Conservation (phyloP, 306 rosid genomes). For the Cucurbita pepo region DNA sequence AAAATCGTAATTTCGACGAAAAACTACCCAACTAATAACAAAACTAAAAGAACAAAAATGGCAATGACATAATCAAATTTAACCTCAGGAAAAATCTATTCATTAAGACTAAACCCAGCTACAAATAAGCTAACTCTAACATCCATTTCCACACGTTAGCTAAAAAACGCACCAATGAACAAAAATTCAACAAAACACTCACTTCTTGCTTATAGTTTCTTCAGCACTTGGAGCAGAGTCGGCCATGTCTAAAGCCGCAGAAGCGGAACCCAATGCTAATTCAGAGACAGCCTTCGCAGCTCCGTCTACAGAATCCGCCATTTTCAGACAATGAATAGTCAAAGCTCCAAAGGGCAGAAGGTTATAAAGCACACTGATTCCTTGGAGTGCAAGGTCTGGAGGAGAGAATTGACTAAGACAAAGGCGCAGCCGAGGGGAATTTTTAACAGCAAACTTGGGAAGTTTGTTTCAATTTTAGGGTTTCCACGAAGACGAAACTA, state of each 20-base stretch:
- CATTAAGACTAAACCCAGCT: not conserved
- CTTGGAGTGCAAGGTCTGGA: not conserved
- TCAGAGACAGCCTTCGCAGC: slow-evolving; percentile 13
- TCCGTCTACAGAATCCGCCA: slow-evolving; percentile 12
- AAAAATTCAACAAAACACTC: not conserved
- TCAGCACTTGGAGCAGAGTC: not conserved
- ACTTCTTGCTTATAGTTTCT: slow-evolving; percentile 34
- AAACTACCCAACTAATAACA: not conserved
- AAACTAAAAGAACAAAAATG: not conserved
- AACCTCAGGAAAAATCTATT: not conserved
- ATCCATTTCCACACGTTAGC: not conserved
- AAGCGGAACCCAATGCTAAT: slow-evolving; percentile 8
- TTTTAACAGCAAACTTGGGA: not conserved
- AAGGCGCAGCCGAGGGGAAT: not conserved
- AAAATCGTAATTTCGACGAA: not conserved
- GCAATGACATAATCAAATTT: not conserved
- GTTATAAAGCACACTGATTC: not conserved
- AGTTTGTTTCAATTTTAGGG: not conserved
- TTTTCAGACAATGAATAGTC: not conserved
- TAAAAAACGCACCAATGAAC: no score
- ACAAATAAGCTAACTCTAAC: not conserved
- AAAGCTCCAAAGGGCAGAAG: not conserved
- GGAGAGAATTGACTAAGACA: not conserved
- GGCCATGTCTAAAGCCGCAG: not conserved
- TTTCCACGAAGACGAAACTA: not conserved